A percentile compares a stretch with the other conserved stretches of the same genome.
These are phyloP conservation scores for Dioszegia aurantiaca DNA, from an alignment of 768 basidiomycete genomes.

Conservation along the genomic window DNA sequence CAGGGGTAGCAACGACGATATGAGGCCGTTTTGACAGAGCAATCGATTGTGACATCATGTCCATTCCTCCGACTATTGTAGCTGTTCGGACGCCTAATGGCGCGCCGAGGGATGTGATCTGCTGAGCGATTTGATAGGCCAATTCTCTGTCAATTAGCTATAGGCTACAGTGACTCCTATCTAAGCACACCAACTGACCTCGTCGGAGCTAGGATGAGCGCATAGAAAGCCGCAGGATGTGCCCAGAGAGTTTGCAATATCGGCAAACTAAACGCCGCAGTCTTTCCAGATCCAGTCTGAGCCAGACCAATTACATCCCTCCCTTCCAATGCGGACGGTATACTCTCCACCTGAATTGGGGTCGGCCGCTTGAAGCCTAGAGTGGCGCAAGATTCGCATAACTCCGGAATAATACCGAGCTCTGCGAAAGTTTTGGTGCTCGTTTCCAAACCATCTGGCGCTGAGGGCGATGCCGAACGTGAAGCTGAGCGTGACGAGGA, in stretches of 20 bases:
- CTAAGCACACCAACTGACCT: conserved; percentile 51
- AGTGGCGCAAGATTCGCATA: conserved; percentile 77
- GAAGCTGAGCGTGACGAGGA: conserved; percentile 21
- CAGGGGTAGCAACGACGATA: conserved; percentile 91
- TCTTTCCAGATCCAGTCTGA: conserved; percentile 95
- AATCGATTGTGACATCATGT: conserved; percentile 83
- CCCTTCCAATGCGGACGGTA: conserved; percentile 85
- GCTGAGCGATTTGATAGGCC: conserved; percentile 96
- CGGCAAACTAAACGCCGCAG: conserved; percentile 92
- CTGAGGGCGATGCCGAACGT: conserved; percentile 18
- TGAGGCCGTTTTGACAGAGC: conserved; percentile 91
- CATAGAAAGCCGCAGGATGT: conserved; percentile 87
- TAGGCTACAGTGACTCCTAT: no score
- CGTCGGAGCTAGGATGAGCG: conserved; percentile 92
- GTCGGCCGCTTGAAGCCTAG: conserved; percentile 82
- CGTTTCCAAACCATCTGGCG: neutral
- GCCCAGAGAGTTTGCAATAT: conserved; percentile 92
- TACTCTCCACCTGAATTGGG: conserved; percentile 77
- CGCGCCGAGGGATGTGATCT: conserved; percentile 86
- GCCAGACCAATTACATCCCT: conserved; percentile 98
- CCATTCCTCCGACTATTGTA: conserved; percentile 93
- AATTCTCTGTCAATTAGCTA: conserved; percentile 63
- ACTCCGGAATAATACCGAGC: conserved; percentile 82
- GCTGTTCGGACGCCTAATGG: conserved; percentile 87
- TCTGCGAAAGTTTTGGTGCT: conserved; percentile 64